phyloP scores from a whole-genome alignment of 2,329 filamentous ascomycete genomes.

The Colletotrichum filicis region DNA sequence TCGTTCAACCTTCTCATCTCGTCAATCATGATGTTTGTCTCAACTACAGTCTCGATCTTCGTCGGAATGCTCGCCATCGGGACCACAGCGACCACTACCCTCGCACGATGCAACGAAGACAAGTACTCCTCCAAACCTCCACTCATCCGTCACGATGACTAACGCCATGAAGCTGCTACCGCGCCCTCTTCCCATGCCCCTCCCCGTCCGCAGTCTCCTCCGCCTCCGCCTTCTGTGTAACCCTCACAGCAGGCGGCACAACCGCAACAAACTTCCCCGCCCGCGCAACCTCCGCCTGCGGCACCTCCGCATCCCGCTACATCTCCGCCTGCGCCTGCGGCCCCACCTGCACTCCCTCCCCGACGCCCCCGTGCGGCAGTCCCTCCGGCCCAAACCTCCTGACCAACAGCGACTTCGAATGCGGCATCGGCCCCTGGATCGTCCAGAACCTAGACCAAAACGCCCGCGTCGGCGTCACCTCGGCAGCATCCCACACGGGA shows the following conservation, averaged over 20 bases:
- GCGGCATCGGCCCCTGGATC: constrained; percentile 33
- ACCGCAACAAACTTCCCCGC: constrained; percentile 38
- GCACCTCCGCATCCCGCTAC: constrained; percentile 27
- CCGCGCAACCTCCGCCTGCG: constrained; percentile 37
- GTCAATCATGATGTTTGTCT: not conserved
- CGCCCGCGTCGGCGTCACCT: constrained; percentile 3
- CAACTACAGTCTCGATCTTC: not conserved
- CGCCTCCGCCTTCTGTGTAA: constrained; percentile 37
- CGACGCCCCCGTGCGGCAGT: constrained; percentile 9
- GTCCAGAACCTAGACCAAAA: constrained; percentile 34
- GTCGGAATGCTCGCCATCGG: not conserved
- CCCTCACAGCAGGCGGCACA: constrained; percentile 36
- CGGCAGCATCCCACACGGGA: not conserved
- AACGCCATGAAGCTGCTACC: constrained; percentile 31
- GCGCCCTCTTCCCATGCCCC: constrained; percentile 39
- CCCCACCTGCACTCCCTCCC: constrained; percentile 30
- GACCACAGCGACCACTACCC: not conserved
- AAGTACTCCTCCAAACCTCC: constrained; percentile 1
- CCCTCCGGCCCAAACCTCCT: constrained; percentile 11
- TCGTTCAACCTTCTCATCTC: no score
- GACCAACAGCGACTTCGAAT: constrained; percentile 23
- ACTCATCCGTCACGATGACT: not conserved
- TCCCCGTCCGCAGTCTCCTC: constrained; percentile 33
- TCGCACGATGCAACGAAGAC: constrained; percentile 7
- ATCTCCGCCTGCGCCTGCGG: constrained; percentile 38